phyloP scores from a whole-genome alignment of 768 basidiomycete species.

The Pulveroboletus sp. region DNA sequence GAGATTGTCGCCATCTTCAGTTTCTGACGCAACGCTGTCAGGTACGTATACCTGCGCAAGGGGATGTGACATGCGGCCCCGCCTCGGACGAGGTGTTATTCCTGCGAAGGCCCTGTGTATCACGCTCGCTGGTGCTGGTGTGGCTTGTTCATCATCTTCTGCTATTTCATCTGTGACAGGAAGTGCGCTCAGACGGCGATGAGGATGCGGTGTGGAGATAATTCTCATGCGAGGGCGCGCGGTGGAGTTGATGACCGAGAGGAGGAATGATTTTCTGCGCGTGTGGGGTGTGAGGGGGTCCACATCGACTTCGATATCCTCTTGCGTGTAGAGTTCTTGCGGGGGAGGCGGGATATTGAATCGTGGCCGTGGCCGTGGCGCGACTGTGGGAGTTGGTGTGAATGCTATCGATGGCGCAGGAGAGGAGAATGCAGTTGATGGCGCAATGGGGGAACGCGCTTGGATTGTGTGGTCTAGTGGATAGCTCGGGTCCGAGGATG shows the following conservation, averaged over 20 bases:
- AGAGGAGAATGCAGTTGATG: constrained; percentile 49
- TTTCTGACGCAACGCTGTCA: constrained; percentile 31
- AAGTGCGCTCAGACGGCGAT: constrained; percentile 55
- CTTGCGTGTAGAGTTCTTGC: constrained; percentile 36
- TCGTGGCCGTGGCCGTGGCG: constrained; percentile 58
- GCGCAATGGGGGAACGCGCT: constrained; percentile 34
- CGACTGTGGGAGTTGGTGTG: constrained; percentile 69
- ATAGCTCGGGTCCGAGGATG: constrained; percentile 41
- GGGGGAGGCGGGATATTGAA: constrained; percentile 52
- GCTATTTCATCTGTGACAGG: constrained; percentile 46
- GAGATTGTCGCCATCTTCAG: constrained; percentile 21
- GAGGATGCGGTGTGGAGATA: constrained; percentile 45
- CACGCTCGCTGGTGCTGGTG: constrained; percentile 32
- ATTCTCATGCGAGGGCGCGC: constrained; percentile 59
- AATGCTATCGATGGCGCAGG: constrained; percentile 55
- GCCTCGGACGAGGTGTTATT: constrained; percentile 60
- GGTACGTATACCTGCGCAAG: constrained; percentile 53
- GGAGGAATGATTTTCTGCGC: constrained; percentile 76
- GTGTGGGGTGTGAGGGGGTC: constrained; percentile 66
- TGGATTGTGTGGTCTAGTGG: constrained; percentile 30
- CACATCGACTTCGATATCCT: constrained; percentile 33
- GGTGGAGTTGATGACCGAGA: constrained; percentile 82
- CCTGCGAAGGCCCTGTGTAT: constrained; percentile 58
- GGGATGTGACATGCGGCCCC: constrained; percentile 59
- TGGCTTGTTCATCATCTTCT: constrained; percentile 27